A percentile compares a stretch with the other conserved stretches of the same genome.
Conservation (phyloP, 2,329 filamentous ascomycete genomes). For the Botrytis sinoallii region DNA sequence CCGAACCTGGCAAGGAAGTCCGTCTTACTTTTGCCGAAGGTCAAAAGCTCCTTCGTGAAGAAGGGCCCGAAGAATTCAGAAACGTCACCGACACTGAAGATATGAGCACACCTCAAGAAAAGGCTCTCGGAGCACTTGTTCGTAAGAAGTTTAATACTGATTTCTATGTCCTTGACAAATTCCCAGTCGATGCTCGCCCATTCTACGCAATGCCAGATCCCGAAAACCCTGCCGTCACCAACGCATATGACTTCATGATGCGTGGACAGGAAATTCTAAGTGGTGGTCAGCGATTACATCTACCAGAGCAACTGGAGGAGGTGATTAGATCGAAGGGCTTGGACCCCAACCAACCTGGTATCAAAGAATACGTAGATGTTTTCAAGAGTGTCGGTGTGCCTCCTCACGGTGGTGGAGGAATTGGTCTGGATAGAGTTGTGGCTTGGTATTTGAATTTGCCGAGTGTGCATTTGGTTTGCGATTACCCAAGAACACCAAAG, state of each 20-base stretch:
- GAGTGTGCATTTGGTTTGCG: constrained; percentile 56
- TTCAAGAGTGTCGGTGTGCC: constrained; percentile 80
- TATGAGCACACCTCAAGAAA: constrained; percentile 77
- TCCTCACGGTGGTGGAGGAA: constrained; percentile 86
- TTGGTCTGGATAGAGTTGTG: constrained; percentile 85
- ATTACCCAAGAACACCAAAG: constrained; percentile 60
- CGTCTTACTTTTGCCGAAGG: constrained; percentile 75
- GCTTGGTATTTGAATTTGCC: constrained; percentile 59
- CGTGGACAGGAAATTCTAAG: constrained; percentile 90
- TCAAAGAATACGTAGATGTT: constrained; percentile 85
- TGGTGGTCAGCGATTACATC: constrained; percentile 87
- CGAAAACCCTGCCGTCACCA: constrained; percentile 61
- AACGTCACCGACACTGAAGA: constrained; percentile 76
- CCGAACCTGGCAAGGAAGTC: constrained; percentile 69
- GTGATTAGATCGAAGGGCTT: constrained; percentile 78
- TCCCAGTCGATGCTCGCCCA: constrained; percentile 81
- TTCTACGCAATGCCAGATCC: constrained; percentile 88
- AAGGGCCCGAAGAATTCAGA: constrained; percentile 63
- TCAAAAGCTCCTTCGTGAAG: constrained; percentile 72
- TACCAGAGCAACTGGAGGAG: constrained; percentile 69
- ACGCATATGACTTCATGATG: constrained; percentile 80
- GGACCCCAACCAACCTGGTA: constrained; percentile 68
- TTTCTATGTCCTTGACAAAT: constrained; percentile 97
- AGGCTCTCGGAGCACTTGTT: constrained; percentile 82
- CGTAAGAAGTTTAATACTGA: constrained; percentile 88